Evolutionary conservation across 2,329 filamentous ascomycete species (phyloP).

Genomic region (Penicillium fuscoglaucum): DNA sequence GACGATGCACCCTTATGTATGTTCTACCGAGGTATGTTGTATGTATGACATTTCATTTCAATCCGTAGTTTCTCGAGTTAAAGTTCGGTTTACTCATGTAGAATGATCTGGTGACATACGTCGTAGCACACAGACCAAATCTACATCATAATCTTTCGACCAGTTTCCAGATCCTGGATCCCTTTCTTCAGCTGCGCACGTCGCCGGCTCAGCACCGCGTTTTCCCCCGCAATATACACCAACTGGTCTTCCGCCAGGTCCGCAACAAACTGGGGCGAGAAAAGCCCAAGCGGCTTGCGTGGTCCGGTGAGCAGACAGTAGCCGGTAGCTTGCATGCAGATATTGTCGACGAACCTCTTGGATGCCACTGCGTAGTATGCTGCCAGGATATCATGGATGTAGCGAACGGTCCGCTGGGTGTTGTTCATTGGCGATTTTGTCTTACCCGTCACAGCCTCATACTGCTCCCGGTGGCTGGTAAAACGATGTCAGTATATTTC

Average conservation of each 20-base stretch:
- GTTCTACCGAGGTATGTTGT: not conserved
- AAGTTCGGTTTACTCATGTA: not conserved
- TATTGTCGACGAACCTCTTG: conserved; percentile 63
- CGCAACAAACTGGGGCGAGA: conserved; percentile 55
- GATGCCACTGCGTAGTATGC: conserved; percentile 63
- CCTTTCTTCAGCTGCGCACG: not conserved
- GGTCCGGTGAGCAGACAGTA: conserved; percentile 54
- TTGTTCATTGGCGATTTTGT: too few species aligned
- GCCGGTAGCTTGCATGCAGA: conserved; percentile 60
- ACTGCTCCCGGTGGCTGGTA: not conserved
- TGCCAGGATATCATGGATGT: conserved; percentile 61
- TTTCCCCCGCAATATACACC: conserved; percentile 64
- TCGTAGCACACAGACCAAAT: not conserved
- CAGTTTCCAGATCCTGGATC: not conserved
- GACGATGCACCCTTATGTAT: not conserved
- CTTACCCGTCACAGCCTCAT: too few species aligned
- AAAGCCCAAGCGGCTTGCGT: conserved; percentile 53
- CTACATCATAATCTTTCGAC: not conserved
- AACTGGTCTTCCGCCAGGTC: conserved; percentile 52
- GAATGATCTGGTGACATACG: not conserved
- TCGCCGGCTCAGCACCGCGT: conserved; percentile 34
- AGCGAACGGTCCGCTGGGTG: conserved; percentile 32
- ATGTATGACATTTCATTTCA: not conserved
- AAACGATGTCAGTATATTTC: not conserved
- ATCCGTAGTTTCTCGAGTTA: not conserved